Percentiles rank a stretch among this genome's conserved stretches.
Conservation (phyloP, 176 grass and related monocot genomes). For the Phoenix roebelenii region DNA sequence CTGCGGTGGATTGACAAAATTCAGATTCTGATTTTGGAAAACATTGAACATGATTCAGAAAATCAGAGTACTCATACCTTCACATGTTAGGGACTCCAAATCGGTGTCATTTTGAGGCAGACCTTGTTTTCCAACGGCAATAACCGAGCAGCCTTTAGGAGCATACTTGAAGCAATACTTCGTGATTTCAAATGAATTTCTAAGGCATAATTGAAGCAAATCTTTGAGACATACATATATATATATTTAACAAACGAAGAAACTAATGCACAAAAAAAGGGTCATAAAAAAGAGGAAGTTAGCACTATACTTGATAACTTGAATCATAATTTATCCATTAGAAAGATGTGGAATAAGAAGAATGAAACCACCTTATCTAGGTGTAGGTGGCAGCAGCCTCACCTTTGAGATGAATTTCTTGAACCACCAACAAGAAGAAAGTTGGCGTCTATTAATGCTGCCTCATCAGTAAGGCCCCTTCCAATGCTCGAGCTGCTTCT, state of each 20-base stretch:
- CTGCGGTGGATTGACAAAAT: slow-evolving; percentile 5
- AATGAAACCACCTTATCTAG: too few species aligned
- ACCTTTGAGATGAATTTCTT: slow-evolving; percentile 48
- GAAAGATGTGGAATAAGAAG: too few species aligned
- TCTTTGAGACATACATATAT: neutral
- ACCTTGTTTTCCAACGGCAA: slow-evolving; percentile 46
- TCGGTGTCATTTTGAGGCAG: slow-evolving; percentile 19
- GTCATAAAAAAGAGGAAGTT: neutral
- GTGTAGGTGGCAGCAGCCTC: neutral
- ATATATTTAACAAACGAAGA: neutral
- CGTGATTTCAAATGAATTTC: slow-evolving; percentile 58
- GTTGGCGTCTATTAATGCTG: slow-evolving; percentile 47
- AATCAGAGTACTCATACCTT: slow-evolving; percentile 35
- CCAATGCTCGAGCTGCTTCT: slow-evolving; percentile 64
- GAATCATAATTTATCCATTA: too few species aligned
- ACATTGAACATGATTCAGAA: neutral
- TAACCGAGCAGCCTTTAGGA: slow-evolving; percentile 60
- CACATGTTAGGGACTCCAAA: slow-evolving; percentile 27
- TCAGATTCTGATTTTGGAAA: too few species aligned
- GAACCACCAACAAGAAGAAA: slow-evolving; percentile 74
- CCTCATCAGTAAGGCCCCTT: slow-evolving; percentile 69
- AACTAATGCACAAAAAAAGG: neutral
- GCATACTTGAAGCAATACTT: slow-evolving; percentile 72
- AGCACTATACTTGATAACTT: too few species aligned
- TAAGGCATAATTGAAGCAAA: slow-evolving; percentile 5